Percentiles rank a stretch among this genome's conserved stretches.
phyloP scores from a whole-genome alignment of 179 eudicot genomes.

The Amaranthus tricolor region DNA sequence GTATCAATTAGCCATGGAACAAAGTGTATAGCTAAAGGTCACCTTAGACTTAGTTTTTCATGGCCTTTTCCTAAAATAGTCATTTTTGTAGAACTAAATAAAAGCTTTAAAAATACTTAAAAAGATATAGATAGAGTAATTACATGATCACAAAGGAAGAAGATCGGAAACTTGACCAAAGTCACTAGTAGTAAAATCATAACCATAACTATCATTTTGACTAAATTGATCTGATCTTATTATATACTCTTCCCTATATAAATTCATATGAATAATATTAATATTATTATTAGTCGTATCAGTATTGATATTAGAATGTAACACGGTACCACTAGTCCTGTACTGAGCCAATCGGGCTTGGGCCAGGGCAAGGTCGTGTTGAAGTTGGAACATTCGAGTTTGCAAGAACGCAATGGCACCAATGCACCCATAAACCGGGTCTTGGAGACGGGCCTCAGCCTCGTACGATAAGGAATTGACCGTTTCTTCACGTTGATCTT shows the following conservation, averaged over 20 bases:
- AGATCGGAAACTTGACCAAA: slow-evolving; percentile 36
- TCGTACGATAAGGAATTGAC: slow-evolving; percentile 69
- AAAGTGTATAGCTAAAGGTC: neutral
- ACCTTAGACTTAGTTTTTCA: neutral
- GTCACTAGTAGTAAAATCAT: slow-evolving; percentile 19
- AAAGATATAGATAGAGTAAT: neutral
- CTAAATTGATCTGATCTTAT: slow-evolving; percentile 25
- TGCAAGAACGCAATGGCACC: slow-evolving; percentile 75
- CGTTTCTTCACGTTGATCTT: slow-evolving; percentile 74
- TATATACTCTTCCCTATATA: neutral
- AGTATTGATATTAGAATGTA: neutral
- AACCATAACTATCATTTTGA: slow-evolving; percentile 18
- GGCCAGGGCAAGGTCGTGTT: slow-evolving; percentile 64
- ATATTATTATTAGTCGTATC: neutral
- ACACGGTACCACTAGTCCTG: slow-evolving; percentile 2
- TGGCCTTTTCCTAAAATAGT: too few species aligned
- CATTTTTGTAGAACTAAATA: neutral
- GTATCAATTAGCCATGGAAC: neutral
- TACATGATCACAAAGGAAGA: slow-evolving; percentile 28
- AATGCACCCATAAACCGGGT: slow-evolving; percentile 83
- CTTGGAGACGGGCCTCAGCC: slow-evolving; percentile 78
- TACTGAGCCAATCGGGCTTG: slow-evolving; percentile 36
- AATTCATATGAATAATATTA: slow-evolving; percentile 9
- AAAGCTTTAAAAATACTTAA: neutral
- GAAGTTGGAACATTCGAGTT: slow-evolving; percentile 65